A percentile compares a stretch with the other conserved stretches of the same genome.
These are phyloP conservation scores for Cladobotryum mycophilum DNA, from an alignment of 2,329 filamentous ascomycete species.

Conservation along the genomic window DNA sequence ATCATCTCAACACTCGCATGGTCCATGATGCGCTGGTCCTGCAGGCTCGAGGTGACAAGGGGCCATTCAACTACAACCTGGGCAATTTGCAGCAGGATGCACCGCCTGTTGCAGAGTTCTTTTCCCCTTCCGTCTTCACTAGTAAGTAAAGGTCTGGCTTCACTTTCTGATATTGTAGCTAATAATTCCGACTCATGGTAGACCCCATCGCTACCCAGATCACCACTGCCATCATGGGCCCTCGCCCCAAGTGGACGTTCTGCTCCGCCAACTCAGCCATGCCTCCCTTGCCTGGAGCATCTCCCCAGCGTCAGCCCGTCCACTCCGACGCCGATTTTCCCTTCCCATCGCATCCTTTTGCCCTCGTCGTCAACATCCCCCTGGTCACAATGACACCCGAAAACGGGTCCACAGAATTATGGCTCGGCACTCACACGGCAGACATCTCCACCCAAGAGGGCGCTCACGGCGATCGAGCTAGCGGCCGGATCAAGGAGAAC, in stretches of 20 bases:
- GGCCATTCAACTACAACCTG: constrained; percentile 57
- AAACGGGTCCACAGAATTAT: constrained; percentile 54
- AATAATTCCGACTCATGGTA: constrained; percentile 15
- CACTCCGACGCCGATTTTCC: constrained; percentile 55
- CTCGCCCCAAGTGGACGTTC: constrained; percentile 50
- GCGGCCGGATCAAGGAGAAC: constrained; percentile 40
- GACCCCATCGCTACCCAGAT: constrained; percentile 51
- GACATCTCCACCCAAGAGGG: constrained; percentile 39
- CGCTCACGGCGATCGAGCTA: constrained; percentile 45
- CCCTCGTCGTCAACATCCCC: constrained; percentile 48
- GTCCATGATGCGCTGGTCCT: constrained; percentile 48
- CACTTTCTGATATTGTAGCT: not conserved
- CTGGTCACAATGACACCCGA: constrained; percentile 43
- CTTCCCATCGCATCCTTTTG: constrained; percentile 49
- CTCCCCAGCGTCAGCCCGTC: constrained; percentile 44
- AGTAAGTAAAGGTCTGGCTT: constrained; percentile 33
- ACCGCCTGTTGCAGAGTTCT: constrained; percentile 43
- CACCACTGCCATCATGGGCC: constrained; percentile 48
- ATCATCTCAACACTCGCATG: constrained; percentile 54
- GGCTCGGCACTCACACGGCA: constrained; percentile 47
- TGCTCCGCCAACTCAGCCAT: constrained; percentile 53
- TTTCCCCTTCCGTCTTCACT: constrained; percentile 44
- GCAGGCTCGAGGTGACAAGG: constrained; percentile 44
- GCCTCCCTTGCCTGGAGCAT: constrained; percentile 36
- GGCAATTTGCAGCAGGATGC: constrained; percentile 58